These are phyloP conservation scores for Russula sp. DNA, from an alignment of 768 basidiomycete genomes.

Conservation along the genomic window DNA sequence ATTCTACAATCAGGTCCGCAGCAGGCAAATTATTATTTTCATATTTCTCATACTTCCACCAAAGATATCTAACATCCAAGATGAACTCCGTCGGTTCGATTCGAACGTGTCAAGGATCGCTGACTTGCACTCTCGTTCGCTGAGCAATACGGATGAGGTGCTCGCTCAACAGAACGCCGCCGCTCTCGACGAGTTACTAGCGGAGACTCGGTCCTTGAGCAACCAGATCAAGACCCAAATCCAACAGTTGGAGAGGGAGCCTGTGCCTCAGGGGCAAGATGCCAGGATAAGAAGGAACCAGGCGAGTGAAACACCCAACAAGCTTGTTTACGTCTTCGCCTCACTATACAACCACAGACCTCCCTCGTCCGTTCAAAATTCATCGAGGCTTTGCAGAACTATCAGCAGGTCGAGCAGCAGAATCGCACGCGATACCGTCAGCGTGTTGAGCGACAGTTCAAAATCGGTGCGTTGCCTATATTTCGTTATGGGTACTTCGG, in stretches of 20 bases:
- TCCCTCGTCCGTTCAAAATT: slow-evolving; percentile 43
- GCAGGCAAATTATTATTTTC: background rate
- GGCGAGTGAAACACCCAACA: slow-evolving; percentile 34
- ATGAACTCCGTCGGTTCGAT: slow-evolving; percentile 59
- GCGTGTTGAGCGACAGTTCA: slow-evolving; percentile 80
- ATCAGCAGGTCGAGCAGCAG: slow-evolving; percentile 77
- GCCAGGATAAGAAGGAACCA: slow-evolving; percentile 75
- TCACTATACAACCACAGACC: slow-evolving; percentile 10
- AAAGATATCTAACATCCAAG: slow-evolving; percentile 74
- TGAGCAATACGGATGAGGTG: slow-evolving; percentile 71
- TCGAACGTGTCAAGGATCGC: slow-evolving; percentile 62
- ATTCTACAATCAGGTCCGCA: slow-evolving; percentile 32
- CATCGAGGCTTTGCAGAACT: slow-evolving; percentile 79
- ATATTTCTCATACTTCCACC: background rate
- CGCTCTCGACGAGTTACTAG: slow-evolving; percentile 62
- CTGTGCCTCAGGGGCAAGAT: slow-evolving; percentile 57
- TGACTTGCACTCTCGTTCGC: slow-evolving; percentile 66
- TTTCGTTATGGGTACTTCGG: background rate
- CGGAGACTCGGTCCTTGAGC: slow-evolving; percentile 67
- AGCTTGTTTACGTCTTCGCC: background rate
- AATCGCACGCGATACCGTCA: slow-evolving; percentile 75
- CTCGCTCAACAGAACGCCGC: slow-evolving; percentile 54
- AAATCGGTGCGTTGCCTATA: slow-evolving; percentile 52
- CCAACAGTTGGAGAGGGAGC: slow-evolving; percentile 62
- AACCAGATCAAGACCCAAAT: slow-evolving; percentile 64